Evolutionary conservation across 164 flowering plant genomes (phyloP).

Genomic region (Chimonanthus praecox): DNA sequence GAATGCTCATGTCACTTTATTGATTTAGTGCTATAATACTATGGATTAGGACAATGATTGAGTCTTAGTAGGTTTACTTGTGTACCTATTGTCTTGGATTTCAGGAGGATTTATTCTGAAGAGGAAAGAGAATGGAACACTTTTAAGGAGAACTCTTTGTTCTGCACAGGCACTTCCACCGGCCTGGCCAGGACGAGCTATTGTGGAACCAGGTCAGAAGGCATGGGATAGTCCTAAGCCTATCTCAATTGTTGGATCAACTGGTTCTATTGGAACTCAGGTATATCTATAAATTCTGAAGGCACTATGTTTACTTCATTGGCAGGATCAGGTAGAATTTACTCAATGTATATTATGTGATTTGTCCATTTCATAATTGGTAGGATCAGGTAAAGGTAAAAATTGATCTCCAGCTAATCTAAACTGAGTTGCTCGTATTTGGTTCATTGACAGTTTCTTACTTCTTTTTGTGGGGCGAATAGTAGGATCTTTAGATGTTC

Average conservation of each 20-base stretch:
- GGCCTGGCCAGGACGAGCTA: conserved; percentile 97
- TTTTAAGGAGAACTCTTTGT: conserved; percentile 44
- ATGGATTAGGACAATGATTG: neutral
- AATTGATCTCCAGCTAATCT: neutral
- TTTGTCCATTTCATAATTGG: neutral
- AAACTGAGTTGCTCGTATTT: neutral
- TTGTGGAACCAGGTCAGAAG: conserved; percentile 45
- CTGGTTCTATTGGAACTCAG: conserved; percentile 99
- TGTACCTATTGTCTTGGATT: neutral
- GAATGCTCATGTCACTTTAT: neutral
- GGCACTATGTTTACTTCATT: neutral
- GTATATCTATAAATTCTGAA: conserved; percentile 22
- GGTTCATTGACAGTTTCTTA: neutral
- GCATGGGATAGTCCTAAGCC: conserved; percentile 93
- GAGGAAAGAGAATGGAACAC: conserved; percentile 43
- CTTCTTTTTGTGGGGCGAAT: neutral
- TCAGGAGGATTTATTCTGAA: conserved; percentile 46
- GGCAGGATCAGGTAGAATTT: too few relatives aligned
- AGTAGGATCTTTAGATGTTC: neutral
- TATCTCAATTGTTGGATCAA: conserved; percentile 87
- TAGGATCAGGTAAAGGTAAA: neutral
- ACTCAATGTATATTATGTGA: neutral
- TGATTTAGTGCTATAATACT: neutral
- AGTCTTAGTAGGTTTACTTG: neutral
- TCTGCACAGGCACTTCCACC: conserved; percentile 73